Evolutionary conservation across 345 rosid species (phyloP), one percentile per base, ranked within the genome.

Genomic region (Lepidium sativum): DNA sequence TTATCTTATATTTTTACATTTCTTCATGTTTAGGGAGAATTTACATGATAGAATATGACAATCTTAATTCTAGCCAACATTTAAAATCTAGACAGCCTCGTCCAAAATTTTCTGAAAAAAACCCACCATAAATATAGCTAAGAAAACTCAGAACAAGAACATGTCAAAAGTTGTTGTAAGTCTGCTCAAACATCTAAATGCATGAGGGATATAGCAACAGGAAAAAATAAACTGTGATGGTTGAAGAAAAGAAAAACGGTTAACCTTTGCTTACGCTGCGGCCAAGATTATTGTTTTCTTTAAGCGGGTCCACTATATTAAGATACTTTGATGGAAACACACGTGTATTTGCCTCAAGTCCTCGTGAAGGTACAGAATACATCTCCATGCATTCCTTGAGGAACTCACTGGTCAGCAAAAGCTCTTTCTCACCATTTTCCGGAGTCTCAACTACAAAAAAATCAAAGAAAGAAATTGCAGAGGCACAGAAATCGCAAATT

Each of bases 211-310:
- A 16, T 11, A 39, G 37, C 14, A 27, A 40, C 16, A 49, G 39
- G 44, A 52, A 2, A 34, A 14, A 2, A 35, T 38, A 34, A 35
- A 29, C 8, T 42, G 40, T 1, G 10, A 38, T 51, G 21, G 41
- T 44, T 60, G 34, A 43, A 67, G 39, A 61, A 20, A 43, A 60
- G 42, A 34, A 67, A 59, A 61, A 43, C 39, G 45, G 69, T 38
- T 65, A 73, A 89, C 99, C 95, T 91, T 84, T 86, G 88, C 86
- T 95, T 17, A 95, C 96, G 68, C 97, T 95, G 68, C 97, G 92
- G 21, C 99, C 99, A 49, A 91, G 91, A 77, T 91, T 95, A 74
- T 95, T 95, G 67, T 76, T 82, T 56, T 85, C 87, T 74, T 81
- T 86, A 23, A 95, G 73, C 0, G 97, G 97, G 75, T 95, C 99